Conservation (phyloP, 179 eudicot genomes). For the Beta macrorhiza region DNA sequence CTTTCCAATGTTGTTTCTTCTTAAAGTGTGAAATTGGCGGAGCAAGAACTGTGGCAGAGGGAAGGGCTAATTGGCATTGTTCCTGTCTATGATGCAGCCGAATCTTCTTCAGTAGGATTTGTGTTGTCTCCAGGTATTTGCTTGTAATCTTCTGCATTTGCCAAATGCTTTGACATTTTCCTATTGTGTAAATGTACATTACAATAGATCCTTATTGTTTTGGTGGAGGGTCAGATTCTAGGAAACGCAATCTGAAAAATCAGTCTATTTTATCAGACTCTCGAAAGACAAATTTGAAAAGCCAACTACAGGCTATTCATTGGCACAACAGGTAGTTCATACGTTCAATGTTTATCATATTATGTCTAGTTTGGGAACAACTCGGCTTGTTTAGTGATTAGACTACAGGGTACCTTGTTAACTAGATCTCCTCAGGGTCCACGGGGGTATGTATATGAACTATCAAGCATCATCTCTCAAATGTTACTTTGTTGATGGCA, state of each 20-base stretch:
- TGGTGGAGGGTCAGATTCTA: conserved; percentile 59
- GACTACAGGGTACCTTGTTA: background rate
- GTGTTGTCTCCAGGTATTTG: conserved; percentile 59
- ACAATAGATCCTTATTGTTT: conserved; percentile 1
- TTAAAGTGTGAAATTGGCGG: conserved; percentile 80
- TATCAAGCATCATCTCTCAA: background rate
- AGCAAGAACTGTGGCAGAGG: conserved; percentile 98
- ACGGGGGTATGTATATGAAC: background rate
- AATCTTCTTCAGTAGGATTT: conserved; percentile 56
- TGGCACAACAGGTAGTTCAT: conserved; percentile 81
- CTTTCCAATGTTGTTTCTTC: conserved; percentile 5
- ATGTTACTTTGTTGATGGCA: conserved; percentile 2
- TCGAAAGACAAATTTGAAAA: conserved; percentile 67
- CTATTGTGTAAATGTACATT: background rate
- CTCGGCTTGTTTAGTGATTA: background rate
- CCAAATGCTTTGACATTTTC: background rate
- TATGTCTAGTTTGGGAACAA: background rate
- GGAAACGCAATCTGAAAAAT: conserved; percentile 52
- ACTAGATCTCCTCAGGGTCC: background rate
- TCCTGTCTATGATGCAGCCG: conserved; percentile 90
- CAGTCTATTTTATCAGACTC: conserved; percentile 52
- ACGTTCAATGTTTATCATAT: background rate
- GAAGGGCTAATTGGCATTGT: conserved; percentile 96
- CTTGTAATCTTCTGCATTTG: background rate
- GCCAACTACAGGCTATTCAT: conserved; percentile 64